Evolutionary conservation across 257 asterid species (phyloP), one percentile per base, ranked within the genome.

Genomic region (Primulina huaijiensis): DNA sequence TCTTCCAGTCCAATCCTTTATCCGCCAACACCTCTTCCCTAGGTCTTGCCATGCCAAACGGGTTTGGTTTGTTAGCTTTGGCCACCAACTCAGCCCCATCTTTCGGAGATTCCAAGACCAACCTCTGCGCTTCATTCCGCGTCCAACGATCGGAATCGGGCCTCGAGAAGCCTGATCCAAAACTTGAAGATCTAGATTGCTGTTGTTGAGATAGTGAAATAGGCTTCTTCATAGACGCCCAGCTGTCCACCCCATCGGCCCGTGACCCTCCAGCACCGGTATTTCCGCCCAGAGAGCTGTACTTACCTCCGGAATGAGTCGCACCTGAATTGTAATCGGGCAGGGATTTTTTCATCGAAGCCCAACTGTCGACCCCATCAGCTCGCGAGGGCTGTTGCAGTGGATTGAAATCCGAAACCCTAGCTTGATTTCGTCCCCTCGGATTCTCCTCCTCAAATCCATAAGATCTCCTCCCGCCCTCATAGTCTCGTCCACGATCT

Each of bases 1-100:
- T 91, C 78, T 88, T 94, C 97, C 97, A 91, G 75, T 94, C 99
- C 87, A 94, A 62, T 70, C 99, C 99, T 73, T 94, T 94, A 80
- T 88, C 97, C 0, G 97, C 96, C 85, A 94, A 70, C 68, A 91
- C 96, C 64, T 94, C 96, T 84, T 94, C 99, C 75, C 99, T 76
- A 2, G 99, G 97, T 88, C 99, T 84, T 0, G 99, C 99, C 0
- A 92, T 91, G 68, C 99, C 99, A 78, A 94, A 94, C 1, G 99
- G 99, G 73, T 82, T 94, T 20, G 96, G 87, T 82, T 80, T 94
- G 62, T 85, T 85, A 72, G 65, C 84, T 77, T 87, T 87, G 30
- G 62, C 81, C 21, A 19, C 77, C 67, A 29, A 84, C 37, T 55
- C 84, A 59, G 17, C 61, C 78, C 81, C 84, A 58, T 20, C 62